phyloP scores from a whole-genome alignment of 345 rosid genomes.

The Pugionium dolabratum region DNA sequence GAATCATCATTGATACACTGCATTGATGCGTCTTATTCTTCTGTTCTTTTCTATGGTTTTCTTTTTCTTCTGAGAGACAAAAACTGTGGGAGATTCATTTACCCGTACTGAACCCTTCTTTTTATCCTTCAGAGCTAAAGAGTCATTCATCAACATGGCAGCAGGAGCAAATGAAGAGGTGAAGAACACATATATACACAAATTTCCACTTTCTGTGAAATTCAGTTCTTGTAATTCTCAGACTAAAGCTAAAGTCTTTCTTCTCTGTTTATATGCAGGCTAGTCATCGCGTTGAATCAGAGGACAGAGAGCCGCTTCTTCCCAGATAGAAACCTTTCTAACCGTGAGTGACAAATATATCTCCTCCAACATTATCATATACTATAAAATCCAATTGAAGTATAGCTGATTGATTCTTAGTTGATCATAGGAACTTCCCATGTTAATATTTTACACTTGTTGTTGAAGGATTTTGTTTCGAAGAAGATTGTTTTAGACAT shows the following conservation, averaged over 20 bases:
- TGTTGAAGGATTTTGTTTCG: conserved; percentile 33
- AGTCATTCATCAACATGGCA: conserved; percentile 74
- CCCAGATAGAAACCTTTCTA: conserved; percentile 34
- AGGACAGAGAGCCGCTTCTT: conserved; percentile 42
- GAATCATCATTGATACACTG: not conserved
- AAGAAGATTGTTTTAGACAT: conserved; percentile 34
- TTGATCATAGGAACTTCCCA: not conserved
- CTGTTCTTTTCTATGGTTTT: not conserved
- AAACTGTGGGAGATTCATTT: not conserved
- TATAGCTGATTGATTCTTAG: not conserved
- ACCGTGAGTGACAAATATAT: conserved; percentile 11
- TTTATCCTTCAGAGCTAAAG: conserved; percentile 64
- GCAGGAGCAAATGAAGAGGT: conserved; percentile 96
- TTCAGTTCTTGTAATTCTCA: not conserved
- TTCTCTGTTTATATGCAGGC: conserved; percentile 25
- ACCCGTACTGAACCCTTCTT: not conserved
- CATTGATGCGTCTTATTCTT: not conserved
- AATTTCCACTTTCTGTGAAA: not conserved
- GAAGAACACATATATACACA: conserved; percentile 17
- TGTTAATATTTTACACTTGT: not conserved
- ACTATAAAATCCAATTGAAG: not conserved
- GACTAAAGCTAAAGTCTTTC: conserved; percentile 7
- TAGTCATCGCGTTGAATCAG: conserved; percentile 37
- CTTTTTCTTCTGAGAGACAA: not conserved
- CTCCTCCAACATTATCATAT: not conserved